Percentiles rank a stretch among this genome's conserved stretches.
phyloP scores from a whole-genome alignment of 192 early-diverging fungal species.

The Rhizophagus prolifer region DNA sequence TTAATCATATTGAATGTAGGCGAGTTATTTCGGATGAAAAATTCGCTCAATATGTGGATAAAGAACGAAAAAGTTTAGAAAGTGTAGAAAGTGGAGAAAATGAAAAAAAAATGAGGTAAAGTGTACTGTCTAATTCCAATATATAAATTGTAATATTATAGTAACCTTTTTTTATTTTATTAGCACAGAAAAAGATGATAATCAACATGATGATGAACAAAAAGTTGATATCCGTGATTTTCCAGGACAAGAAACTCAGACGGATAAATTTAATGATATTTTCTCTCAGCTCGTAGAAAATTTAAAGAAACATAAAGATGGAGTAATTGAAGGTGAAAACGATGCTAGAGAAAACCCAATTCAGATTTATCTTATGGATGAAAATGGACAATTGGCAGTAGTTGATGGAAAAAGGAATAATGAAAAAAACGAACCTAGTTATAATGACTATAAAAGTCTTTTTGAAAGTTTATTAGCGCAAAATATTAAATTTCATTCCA shows the following conservation, averaged over 20 bases:
- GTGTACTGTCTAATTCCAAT: not conserved
- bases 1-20: slow-evolving; percentile 63
- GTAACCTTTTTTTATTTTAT: not conserved
- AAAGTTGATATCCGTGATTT: not conserved
- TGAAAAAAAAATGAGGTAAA: not conserved
- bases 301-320: not conserved
- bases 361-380: not conserved
- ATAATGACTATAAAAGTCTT: not conserved
- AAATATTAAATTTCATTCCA: not conserved
- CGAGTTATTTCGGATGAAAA: slow-evolving; percentile 56
- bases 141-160: not conserved
- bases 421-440: not conserved
- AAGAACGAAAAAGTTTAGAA: not conserved
- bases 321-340: not conserved
- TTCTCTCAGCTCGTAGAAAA: not conserved
- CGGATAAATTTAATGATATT: not conserved
- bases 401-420: not conserved
- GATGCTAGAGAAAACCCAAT: not conserved
- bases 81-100: not conserved
- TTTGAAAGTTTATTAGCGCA: not conserved
- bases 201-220: not conserved
- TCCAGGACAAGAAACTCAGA: not conserved
- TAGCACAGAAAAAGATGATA: not conserved
- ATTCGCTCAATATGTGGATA: not conserved
- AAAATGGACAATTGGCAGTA: not conserved